These are phyloP conservation scores for Bertia moriformis DNA, from an alignment of 2,329 filamentous ascomycete species.

Conservation along the genomic window DNA sequence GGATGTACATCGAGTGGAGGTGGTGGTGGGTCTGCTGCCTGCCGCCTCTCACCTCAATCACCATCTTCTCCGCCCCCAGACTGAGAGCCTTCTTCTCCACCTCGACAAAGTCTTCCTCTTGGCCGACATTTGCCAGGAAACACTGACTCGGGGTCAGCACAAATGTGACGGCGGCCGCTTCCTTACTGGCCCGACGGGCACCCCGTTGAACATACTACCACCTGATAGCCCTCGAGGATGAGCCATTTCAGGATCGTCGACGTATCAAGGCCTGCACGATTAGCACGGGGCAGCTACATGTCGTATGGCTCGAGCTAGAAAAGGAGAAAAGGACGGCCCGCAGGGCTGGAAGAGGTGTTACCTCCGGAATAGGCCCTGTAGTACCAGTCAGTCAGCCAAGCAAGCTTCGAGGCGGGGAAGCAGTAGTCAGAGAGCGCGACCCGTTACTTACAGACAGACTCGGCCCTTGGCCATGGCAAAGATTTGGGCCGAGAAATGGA, in stretches of 20 bases:
- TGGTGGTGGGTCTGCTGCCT: too few species aligned
- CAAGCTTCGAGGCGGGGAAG: background rate
- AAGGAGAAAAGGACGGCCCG: background rate
- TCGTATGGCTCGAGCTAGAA: constrained; percentile 8
- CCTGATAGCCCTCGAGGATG: constrained; percentile 14
- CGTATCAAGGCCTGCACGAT: constrained; percentile 21
- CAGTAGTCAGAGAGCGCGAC: too few species aligned
- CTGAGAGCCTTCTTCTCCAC: constrained; percentile 59
- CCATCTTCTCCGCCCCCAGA: constrained; percentile 53
- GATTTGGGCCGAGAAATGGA: background rate
- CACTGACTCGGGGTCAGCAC: constrained; percentile 10
- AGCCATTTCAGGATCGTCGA: constrained; percentile 25
- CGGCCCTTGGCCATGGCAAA: background rate
- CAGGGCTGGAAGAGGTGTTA: background rate
- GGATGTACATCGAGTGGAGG: too few species aligned
- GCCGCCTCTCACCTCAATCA: too few species aligned
- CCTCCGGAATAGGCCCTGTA: background rate
- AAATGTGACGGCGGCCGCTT: too few species aligned
- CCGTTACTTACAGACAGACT: background rate
- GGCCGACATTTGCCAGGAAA: constrained; percentile 57
- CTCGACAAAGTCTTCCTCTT: constrained; percentile 61
- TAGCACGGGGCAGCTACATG: too few species aligned
- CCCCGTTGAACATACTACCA: constrained; percentile 6
- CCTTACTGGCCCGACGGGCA: background rate
- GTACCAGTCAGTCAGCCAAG: background rate